Evolutionary conservation across 2,329 filamentous ascomycete species (phyloP), one percentile per base, ranked within the genome.

Genomic region (Epichloe typhina): DNA sequence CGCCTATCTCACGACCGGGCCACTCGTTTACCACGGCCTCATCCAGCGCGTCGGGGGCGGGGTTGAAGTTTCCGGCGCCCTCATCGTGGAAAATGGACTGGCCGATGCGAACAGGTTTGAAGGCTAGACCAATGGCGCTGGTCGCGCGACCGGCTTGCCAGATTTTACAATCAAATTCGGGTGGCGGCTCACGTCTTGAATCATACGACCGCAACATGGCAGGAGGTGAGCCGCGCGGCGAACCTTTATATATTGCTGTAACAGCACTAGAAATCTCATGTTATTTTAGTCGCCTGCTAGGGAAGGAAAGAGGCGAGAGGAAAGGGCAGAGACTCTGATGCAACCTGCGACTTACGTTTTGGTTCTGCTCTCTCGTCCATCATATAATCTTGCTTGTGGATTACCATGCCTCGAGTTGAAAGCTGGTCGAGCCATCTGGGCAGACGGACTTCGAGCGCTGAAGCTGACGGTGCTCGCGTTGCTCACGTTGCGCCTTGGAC

Each of bases 141-240:
- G 93, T 98, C n/a, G 93, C 93, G 53, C 93, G 82, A 11, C 93
- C 93, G 4, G 93, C 93, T 69, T 98, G 84, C 93, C 93, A 98
- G 52, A 98, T 93, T 44, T 84, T 95, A 68, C 90, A 95, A 62
- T 95, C 86, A 54, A 88, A 91, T 65, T 96, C 90, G 2, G 91
- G 86, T 0, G 89, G 79, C 0, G 90, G 86, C 65, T 97, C 93
- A 66, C 86, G 88, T 60, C 91, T 80, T 15, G 93, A 97, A 65
- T 97, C 91, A 68, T 98, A 98, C 2, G 91, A 97, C 57, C 93
- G 84, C 50, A 98, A 72, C 53, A 97, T 68, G 8, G 83, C 83
- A 2, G 90, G 77, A 2, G 80, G 74, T 6, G 79, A 78, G 39
- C 80, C 80, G 58, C 79, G 82, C 3, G 75, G 75, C 0, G 88